A percentile compares a stretch with the other conserved stretches of the same genome.
Conservation (phyloP, 2,329 filamentous ascomycete genomes). For the Blastomyces silverae region DNA sequence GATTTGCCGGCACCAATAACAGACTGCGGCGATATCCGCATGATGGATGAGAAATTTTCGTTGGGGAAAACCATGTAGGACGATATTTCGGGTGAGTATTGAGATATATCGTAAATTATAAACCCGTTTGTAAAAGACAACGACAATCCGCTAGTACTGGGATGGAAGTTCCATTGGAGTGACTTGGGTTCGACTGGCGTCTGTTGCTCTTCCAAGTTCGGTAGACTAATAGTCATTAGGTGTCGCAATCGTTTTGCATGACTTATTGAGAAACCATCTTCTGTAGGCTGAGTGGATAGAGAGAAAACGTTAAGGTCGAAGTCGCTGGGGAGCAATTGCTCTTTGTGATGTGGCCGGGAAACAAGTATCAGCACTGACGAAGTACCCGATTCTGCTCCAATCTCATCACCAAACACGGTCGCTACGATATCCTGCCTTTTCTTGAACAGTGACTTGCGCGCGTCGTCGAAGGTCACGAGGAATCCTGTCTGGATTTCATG, state of each 20-base stretch:
- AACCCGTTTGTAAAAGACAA: conserved; percentile 38
- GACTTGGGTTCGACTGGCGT: conserved; percentile 23
- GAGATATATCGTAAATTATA: conserved; percentile 39
- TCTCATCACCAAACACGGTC: conserved; percentile 32
- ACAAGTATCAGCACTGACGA: conserved; percentile 38
- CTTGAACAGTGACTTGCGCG: conserved; percentile 36
- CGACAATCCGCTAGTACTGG: conserved; percentile 35
- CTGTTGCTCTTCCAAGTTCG: conserved; percentile 27
- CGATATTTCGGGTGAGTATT: conserved; percentile 36
- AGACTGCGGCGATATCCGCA: conserved; percentile 40
- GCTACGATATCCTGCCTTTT: conserved; percentile 37
- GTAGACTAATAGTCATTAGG: conserved; percentile 33
- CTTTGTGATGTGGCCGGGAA: conserved; percentile 32
- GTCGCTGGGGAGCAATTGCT: conserved; percentile 30
- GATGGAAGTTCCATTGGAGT: conserved; percentile 37
- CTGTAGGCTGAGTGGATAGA: conserved; percentile 28
- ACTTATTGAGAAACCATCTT: conserved; percentile 23
- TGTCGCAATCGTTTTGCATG: conserved; percentile 35
- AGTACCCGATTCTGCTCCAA: conserved; percentile 26
- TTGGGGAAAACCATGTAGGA: conserved; percentile 36
- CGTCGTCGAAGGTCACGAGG: conserved; percentile 38
- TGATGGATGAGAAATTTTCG: conserved; percentile 37
- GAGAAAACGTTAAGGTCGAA: conserved; percentile 38
- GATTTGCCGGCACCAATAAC: conserved; percentile 39
- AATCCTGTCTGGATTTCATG: conserved; percentile 34